Conservation (phyloP, 2,329 filamentous ascomycete genomes). For the Neopestalotiopsis rosae region DNA sequence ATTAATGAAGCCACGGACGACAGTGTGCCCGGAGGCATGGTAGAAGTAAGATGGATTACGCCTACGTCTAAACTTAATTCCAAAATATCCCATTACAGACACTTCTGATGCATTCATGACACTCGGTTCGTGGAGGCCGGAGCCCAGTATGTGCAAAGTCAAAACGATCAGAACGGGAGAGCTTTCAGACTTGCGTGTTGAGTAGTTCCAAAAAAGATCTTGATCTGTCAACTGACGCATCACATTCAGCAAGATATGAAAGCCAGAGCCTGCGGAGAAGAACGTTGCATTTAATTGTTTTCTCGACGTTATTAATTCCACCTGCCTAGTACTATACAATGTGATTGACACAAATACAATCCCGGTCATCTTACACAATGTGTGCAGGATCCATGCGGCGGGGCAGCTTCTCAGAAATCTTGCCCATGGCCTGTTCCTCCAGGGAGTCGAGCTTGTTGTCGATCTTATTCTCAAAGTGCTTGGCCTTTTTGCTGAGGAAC, state of each 20-base stretch:
- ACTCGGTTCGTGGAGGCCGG: no score
- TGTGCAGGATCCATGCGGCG: background rate
- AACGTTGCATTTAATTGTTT: no score
- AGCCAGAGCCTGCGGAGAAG: no score
- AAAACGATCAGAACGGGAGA: no score
- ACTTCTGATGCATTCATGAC: background rate
- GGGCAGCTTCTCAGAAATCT: constrained; percentile 16
- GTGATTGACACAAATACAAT: background rate
- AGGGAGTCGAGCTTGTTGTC: constrained; percentile 38
- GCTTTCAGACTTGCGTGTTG: no score
- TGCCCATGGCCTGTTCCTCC: constrained; percentile 34
- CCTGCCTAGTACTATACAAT: background rate
- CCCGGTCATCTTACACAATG: background rate
- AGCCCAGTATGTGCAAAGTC: no score
- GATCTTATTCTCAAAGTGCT: constrained; percentile 43
- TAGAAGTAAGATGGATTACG: constrained; percentile 7
- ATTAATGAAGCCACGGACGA: constrained; percentile 14
- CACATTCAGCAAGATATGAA: no score
- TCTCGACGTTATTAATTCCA: background rate
- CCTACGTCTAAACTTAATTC: constrained; percentile 9
- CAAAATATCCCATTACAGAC: background rate
- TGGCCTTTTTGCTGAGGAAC: constrained; percentile 26
- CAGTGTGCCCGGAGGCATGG: background rate
- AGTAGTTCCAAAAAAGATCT: no score
- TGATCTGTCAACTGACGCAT: no score